phyloP scores from a whole-genome alignment of 768 basidiomycete species.

The Tulasnella sp. region DNA sequence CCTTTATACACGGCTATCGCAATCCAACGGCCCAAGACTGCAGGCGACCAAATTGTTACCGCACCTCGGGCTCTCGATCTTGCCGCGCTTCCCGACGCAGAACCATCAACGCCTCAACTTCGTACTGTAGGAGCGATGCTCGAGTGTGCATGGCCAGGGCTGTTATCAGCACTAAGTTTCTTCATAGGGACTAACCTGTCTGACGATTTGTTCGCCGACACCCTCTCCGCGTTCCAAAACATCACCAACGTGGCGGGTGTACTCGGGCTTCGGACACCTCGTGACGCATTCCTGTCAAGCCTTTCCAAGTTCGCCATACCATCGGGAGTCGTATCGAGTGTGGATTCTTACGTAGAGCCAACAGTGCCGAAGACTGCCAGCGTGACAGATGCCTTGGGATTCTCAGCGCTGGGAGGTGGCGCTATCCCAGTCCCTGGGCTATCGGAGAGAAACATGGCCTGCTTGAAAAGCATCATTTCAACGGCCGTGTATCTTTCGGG shows the following conservation, averaged over 20 bases:
- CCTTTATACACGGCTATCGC: slow-evolving; percentile 64
- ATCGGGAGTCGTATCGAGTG: slow-evolving; percentile 68
- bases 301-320: slow-evolving; percentile 92
- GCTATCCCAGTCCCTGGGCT: slow-evolving; percentile 54
- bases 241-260: slow-evolving; percentile 83
- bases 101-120: slow-evolving; percentile 45
- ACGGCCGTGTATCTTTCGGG: slow-evolving; percentile 73
- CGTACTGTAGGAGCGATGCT: slow-evolving; percentile 62
- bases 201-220: slow-evolving; percentile 81
- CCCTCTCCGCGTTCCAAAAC: slow-evolving; percentile 66
- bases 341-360: slow-evolving; percentile 49
- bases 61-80: slow-evolving; percentile 66
- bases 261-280: slow-evolving; percentile 71
- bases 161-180: slow-evolving; percentile 82
- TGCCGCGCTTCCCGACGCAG: slow-evolving; percentile 39
- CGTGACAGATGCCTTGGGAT: slow-evolving; percentile 45
- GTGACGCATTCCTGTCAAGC: slow-evolving; percentile 85
- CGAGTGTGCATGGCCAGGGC: slow-evolving; percentile 80
- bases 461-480: slow-evolving; percentile 68
- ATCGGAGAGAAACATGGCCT: slow-evolving; percentile 82
- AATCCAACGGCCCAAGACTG: slow-evolving; percentile 47
- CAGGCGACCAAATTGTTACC: slow-evolving; percentile 51
- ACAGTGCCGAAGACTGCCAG: slow-evolving; percentile 48
- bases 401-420: slow-evolving; percentile 29
- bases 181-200: slow-evolving; percentile 83